Evolutionary conservation across 768 basidiomycete genomes (phyloP).

Genomic region (Naganishia vishniacii): DNA sequence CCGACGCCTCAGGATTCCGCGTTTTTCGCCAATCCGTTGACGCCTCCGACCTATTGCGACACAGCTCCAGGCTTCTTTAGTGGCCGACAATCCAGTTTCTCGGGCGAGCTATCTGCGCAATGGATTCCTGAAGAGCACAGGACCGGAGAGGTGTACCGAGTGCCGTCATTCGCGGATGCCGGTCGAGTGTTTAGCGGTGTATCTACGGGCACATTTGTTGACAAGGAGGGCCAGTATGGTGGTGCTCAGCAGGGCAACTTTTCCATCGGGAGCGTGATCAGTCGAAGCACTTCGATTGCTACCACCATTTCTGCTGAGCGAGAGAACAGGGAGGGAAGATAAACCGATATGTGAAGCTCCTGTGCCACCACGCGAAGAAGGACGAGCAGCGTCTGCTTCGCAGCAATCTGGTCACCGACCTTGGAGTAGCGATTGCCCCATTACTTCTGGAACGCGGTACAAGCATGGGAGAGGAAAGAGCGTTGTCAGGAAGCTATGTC

Average conservation of each 20-base stretch:
- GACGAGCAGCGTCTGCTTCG: no score
- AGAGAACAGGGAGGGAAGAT: neutral
- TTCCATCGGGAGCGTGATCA: neutral
- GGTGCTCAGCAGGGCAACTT: neutral
- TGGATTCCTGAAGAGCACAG: neutral
- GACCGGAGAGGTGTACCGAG: neutral
- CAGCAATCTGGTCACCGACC: no score
- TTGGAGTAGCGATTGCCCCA: no score
- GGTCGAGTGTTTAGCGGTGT: neutral
- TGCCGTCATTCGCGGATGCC: neutral
- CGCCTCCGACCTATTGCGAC: slow-evolving; percentile 1
- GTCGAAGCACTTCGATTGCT: neutral
- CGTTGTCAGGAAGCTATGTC: no score
- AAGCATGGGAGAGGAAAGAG: no score
- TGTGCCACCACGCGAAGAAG: no score
- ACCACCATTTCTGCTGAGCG: neutral
- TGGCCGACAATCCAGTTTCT: neutral
- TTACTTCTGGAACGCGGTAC: no score
- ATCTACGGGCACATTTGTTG: neutral
- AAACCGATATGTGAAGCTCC: neutral
- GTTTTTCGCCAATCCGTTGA: neutral
- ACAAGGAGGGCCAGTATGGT: neutral
- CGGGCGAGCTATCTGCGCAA: neutral
- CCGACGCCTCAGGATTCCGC: neutral
- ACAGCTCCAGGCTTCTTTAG: neutral